Evolutionary conservation across 768 basidiomycete genomes (phyloP), one percentile per base, ranked within the genome.

Genomic region (Boletus insuetus): DNA sequence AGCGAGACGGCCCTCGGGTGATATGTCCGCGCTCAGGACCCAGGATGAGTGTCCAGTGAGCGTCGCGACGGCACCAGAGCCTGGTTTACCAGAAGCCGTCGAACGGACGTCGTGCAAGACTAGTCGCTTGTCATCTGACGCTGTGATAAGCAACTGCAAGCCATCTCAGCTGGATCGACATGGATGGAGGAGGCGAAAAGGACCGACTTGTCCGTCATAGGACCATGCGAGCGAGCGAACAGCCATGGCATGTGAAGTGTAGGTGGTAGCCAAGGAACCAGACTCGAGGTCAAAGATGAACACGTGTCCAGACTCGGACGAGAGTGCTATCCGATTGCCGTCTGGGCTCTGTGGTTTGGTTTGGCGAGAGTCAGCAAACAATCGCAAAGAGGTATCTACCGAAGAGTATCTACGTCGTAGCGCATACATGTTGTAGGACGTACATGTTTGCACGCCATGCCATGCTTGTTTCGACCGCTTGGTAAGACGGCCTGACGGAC

Each of bases 141-240:
- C 94, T 41, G 91, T 94, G 49, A 94, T 76, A 4, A 98, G 79
- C 49, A 92, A 79, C 94, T 97, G 13, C n/a, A 12, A 37, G 24
- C 42, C 26, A 40, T 40, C 42, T 57, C 41, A 58, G 52, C 19
- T 32, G 35, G 16, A 49, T 24, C 26, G 4, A 16, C 7, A 16
- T 38, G 9, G 17, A 43, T 17, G 14, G 34, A 37, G 10, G 16
- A 4, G 17, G n/a, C 0, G 9, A 40, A 39, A 3, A 20, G 9
- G 22, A 76, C 84, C 56, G 66, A 95, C 94, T 70, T 84, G 90
- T 1, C 88, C 89, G 69, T 97, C 94, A 47, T 84, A 80, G 11
- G 92, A 94, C 94, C 94, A 98, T 9, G 89, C 82, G 4, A 97
- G 70, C 0, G 89, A 87, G 37, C 94, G 86, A 9, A 94, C 91